These are phyloP conservation scores for Umbilicaria muhlenbergii DNA, from an alignment of 495 filamentous ascomycete genomes.

Conservation along the genomic window DNA sequence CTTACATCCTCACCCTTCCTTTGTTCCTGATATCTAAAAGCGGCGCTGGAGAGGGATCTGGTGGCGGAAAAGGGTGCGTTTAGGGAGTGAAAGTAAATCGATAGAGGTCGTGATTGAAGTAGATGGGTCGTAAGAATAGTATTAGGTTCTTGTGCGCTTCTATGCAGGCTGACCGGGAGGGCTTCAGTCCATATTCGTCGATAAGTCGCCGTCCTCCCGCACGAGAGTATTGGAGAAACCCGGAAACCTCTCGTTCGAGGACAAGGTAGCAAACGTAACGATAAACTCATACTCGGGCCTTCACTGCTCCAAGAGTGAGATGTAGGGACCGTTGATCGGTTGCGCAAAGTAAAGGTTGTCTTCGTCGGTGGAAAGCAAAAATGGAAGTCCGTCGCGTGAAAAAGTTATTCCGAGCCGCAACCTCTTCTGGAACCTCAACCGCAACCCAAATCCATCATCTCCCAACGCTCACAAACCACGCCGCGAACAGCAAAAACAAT, in stretches of 20 bases:
- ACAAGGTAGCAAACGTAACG: conserved; percentile 1
- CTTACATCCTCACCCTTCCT: conserved; percentile 25
- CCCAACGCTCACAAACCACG: too few species aligned
- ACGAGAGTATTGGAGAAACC: conserved; percentile 16
- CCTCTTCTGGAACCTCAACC: too few species aligned
- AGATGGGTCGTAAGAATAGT: conserved; percentile 1
- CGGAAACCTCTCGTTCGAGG: conserved; percentile 1
- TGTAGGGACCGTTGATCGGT: too few species aligned
- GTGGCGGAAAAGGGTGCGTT: not conserved
- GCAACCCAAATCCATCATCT: too few species aligned
- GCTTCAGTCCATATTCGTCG: conserved; percentile 31
- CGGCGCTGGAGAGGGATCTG: conserved; percentile 26
- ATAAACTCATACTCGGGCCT: conserved; percentile 7
- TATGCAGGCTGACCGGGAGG: not conserved
- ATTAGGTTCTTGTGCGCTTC: not conserved
- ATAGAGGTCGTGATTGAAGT: not conserved
- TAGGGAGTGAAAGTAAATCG: not conserved
- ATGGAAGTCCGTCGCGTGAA: too few species aligned
- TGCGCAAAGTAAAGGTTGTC: too few species aligned
- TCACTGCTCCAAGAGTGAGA: too few species aligned
- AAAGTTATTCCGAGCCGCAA: too few species aligned
- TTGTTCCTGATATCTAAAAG: conserved; percentile 25
- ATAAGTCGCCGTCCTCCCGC: conserved; percentile 38
- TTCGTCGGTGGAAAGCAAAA: too few species aligned
- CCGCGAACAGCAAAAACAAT: too few species aligned